Percentiles rank a stretch among this genome's conserved stretches.
phyloP scores from a whole-genome alignment of 148 eudicot genomes.

The Bassia scoparia region DNA sequence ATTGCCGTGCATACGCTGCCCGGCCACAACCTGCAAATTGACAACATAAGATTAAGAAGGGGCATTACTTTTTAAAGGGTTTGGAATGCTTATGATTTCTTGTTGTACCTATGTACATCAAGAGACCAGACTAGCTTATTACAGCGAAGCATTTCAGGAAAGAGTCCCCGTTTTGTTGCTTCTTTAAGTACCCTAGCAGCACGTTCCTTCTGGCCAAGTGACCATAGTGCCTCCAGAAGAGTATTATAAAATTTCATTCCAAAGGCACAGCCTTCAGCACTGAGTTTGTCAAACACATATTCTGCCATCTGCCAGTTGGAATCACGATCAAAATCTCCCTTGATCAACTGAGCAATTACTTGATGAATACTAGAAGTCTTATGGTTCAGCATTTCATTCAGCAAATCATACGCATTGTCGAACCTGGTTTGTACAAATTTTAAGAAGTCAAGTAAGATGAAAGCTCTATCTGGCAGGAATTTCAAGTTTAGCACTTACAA shows the following conservation, averaged over 20 bases:
- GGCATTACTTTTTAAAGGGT: neutral
- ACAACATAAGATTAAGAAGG: slow-evolving; percentile 17
- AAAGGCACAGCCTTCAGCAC: slow-evolving; percentile 82
- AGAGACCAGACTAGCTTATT: slow-evolving; percentile 84
- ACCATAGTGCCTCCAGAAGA: slow-evolving; percentile 90
- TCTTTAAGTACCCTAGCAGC: slow-evolving; percentile 86
- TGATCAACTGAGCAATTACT: slow-evolving; percentile 87
- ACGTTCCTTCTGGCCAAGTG: slow-evolving; percentile 84
- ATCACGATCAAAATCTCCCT: slow-evolving; percentile 79
- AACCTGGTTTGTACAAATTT: slow-evolving; percentile 41
- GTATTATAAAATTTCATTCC: slow-evolving; percentile 88
- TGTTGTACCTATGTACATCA: slow-evolving; percentile 78
- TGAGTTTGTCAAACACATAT: slow-evolving; percentile 89
- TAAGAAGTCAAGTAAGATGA: neutral
- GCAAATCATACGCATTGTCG: slow-evolving; percentile 55
- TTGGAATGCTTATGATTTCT: neutral
- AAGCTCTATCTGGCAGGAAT: neutral
- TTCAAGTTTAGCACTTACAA: neutral
- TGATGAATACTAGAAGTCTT: slow-evolving; percentile 82
- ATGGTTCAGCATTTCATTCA: slow-evolving; percentile 78
- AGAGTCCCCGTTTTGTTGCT: slow-evolving; percentile 86
- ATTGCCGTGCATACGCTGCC: slow-evolving; percentile 84
- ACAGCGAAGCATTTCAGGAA: slow-evolving; percentile 74
- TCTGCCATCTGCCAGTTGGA: slow-evolving; percentile 97
- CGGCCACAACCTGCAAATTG: slow-evolving; percentile 78